Percentiles rank a stretch among this genome's conserved stretches.
phyloP scores from a whole-genome alignment of 176 grass and related monocot species.

The Oryza meridionalis region DNA sequence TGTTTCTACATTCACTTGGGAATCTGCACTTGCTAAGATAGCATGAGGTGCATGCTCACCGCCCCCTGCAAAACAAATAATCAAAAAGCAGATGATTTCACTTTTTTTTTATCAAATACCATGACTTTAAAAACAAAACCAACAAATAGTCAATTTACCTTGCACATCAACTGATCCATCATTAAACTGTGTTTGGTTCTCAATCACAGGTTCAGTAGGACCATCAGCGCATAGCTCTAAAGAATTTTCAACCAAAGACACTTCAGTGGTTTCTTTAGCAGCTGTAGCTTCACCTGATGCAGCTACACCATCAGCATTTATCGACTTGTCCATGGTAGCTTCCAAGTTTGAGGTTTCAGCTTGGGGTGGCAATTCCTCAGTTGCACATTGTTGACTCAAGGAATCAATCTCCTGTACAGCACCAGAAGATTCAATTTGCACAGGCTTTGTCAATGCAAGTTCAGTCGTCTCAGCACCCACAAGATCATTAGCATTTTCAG shows the following conservation, averaged over 20 bases:
- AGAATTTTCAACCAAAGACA: constrained; percentile 42
- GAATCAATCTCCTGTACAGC: constrained; percentile 27
- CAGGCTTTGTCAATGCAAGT: constrained; percentile 24
- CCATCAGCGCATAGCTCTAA: constrained; percentile 38
- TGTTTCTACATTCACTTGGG: constrained; percentile 46
- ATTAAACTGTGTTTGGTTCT: constrained; percentile 32
- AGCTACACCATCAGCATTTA: constrained; percentile 36
- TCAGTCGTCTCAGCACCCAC: constrained; percentile 30
- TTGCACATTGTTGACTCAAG: constrained; percentile 27
- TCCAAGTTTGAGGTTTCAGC: constrained; percentile 36
- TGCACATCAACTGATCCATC: constrained; percentile 41
- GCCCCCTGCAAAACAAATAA: constrained; percentile 35
- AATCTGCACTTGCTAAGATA: constrained; percentile 33
- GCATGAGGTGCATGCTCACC: constrained; percentile 41
- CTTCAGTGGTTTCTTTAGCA: constrained; percentile 36
- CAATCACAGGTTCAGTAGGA: constrained; percentile 24
- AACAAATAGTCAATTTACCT: constrained; percentile 52
- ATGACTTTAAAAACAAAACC: constrained; percentile 12
- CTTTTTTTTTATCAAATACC: not conserved
- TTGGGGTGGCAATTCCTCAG: constrained; percentile 22
- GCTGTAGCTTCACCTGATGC: constrained; percentile 35
- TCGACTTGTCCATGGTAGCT: constrained; percentile 25
- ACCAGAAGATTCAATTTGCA: constrained; percentile 51
- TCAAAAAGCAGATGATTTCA: constrained; percentile 28
- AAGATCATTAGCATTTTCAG: constrained; percentile 46